These are phyloP conservation scores for Dictyostelium firmibasis DNA, from an alignment of 78 protist species.

Conservation along the genomic window DNA sequence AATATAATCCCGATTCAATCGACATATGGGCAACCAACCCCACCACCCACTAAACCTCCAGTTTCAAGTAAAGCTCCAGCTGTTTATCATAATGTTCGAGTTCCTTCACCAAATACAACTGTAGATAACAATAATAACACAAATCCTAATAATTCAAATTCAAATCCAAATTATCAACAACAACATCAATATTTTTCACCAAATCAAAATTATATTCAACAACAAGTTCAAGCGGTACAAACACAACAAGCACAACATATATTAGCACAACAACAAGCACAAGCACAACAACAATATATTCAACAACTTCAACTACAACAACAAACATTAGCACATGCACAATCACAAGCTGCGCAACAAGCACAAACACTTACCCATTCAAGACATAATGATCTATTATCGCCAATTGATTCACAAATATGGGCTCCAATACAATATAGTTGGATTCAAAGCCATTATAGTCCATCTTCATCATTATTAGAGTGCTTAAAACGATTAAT, in stretches of 20 bases:
- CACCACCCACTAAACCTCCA: constrained; percentile 21
- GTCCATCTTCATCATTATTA: constrained; percentile 10
- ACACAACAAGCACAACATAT: neutral
- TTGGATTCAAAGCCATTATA: constrained; percentile 10
- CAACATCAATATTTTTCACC: constrained; percentile 1
- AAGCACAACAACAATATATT: neutral
- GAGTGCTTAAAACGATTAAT: constrained; percentile 20
- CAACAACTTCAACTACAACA: neutral
- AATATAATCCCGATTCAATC: neutral
- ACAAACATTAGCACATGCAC: neutral
- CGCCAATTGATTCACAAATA: constrained; percentile 5
- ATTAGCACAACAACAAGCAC: constrained; percentile 1
- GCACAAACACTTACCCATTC: neutral
- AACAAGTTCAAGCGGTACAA: neutral
- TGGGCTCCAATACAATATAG: constrained; percentile 10
- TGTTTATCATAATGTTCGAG: neutral
- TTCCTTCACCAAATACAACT: neutral
- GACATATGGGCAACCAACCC: neutral
- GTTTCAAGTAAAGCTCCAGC: constrained; percentile 21
- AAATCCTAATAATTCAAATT: too few species aligned
- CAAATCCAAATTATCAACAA: neutral
- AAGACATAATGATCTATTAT: neutral
- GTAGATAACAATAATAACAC: neutral
- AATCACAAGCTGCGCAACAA: neutral
- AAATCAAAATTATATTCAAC: neutral